A percentile compares a stretch with the other conserved stretches of the same genome.
Evolutionary conservation across 768 basidiomycete species (phyloP).

Genomic region (Suillus cothurnatus): DNA sequence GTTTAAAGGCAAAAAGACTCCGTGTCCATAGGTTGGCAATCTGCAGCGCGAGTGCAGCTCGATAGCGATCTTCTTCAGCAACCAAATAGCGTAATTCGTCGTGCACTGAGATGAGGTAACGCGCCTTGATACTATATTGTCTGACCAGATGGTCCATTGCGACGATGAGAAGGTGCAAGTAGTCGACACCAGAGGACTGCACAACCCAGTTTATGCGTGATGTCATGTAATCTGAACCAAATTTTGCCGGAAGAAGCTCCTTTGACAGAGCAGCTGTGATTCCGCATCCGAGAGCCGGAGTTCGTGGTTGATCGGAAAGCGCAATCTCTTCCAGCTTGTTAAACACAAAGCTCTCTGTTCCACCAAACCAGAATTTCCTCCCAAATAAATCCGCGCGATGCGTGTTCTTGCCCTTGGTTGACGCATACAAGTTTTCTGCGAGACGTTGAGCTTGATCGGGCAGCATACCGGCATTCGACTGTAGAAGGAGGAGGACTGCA

Average conservation of each 20-base stretch:
- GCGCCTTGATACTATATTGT: constrained; percentile 82
- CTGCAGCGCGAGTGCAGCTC: constrained; percentile 90
- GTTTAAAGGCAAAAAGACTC: constrained; percentile 82
- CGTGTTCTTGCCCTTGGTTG: constrained; percentile 92
- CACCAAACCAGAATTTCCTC: constrained; percentile 94
- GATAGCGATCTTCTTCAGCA: constrained; percentile 84
- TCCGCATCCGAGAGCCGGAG: constrained; percentile 92
- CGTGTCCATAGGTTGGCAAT: constrained; percentile 97
- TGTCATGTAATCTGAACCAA: constrained; percentile 89
- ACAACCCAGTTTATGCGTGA: constrained; percentile 99
- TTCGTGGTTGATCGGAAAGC: constrained; percentile 79
- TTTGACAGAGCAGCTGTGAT: constrained; percentile 93
- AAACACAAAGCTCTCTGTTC: constrained; percentile 95
- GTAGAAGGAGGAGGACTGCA: constrained; percentile 83
- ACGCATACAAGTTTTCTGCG: constrained; percentile 84
- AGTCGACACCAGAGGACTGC: constrained; percentile 97
- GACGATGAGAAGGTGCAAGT: constrained; percentile 94
- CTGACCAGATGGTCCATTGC: constrained; percentile 87
- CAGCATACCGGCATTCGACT: constrained; percentile 79
- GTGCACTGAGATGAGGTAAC: constrained; percentile 96
- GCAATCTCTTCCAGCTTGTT: constrained; percentile 98
- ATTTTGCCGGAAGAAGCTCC: constrained; percentile 78
- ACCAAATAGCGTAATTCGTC: constrained; percentile 97
- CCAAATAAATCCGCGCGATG: constrained; percentile 73
- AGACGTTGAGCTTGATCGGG: constrained; percentile 77